A percentile compares a stretch with the other conserved stretches of the same genome.
Conservation (phyloP, 2,329 filamentous ascomycete species). For the Hypoxylon sp. region DNA sequence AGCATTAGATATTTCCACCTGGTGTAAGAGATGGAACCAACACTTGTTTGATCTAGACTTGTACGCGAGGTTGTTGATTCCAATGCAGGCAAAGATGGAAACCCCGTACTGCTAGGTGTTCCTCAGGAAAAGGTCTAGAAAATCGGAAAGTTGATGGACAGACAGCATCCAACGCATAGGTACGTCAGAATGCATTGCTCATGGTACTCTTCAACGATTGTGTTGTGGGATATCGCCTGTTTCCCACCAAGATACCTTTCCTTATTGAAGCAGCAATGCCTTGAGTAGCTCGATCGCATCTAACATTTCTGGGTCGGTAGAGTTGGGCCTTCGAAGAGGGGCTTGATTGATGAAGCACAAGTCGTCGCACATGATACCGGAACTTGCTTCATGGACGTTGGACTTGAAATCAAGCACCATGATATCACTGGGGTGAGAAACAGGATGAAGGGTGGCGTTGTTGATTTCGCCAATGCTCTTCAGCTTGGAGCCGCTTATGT, state of each 20-base stretch:
- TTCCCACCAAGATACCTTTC: background rate
- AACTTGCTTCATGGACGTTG: background rate
- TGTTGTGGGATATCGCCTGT: background rate
- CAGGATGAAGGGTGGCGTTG: background rate
- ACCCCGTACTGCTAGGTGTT: background rate
- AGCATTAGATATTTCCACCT: background rate
- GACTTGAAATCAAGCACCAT: background rate
- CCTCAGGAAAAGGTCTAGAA: constrained; percentile 1
- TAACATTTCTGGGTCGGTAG: background rate
- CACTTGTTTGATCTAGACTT: background rate
- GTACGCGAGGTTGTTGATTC: background rate
- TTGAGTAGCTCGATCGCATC: background rate
- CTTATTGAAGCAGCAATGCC: background rate
- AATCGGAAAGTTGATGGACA: background rate
- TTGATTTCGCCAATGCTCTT: background rate
- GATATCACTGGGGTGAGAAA: background rate
- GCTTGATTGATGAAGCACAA: background rate
- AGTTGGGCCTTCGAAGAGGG: background rate
- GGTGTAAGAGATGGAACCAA: background rate
- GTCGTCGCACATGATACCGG: background rate
- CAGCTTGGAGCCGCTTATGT: background rate
- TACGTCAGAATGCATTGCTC: background rate
- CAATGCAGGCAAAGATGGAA: background rate
- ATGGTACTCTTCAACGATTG: background rate
- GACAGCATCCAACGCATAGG: constrained; percentile 7